These are phyloP conservation scores for Fusarium sp. DNA, from an alignment of 2,329 filamentous ascomycete species.

Conservation along the genomic window DNA sequence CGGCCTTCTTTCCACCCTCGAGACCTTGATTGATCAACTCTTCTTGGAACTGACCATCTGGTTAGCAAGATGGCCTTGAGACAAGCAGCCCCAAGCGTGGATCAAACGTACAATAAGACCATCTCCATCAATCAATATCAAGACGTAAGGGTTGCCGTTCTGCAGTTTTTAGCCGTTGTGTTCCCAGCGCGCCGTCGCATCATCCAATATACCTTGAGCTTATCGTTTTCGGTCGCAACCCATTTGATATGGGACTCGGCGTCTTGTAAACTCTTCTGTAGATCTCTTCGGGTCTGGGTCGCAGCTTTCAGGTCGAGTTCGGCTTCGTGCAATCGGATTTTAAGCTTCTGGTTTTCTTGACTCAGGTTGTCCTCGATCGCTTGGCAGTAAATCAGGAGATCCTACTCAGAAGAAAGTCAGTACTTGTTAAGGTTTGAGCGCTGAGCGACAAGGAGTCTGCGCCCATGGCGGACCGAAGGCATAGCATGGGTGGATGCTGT, in stretches of 20 bases:
- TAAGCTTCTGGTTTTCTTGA: constrained; percentile 56
- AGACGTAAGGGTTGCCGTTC: constrained; percentile 66
- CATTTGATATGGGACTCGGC: constrained; percentile 50
- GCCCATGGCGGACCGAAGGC: constrained; percentile 13
- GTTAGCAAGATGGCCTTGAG: not conserved
- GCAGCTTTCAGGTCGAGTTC: constrained; percentile 62
- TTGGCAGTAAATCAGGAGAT: constrained; percentile 50
- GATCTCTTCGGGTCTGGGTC: constrained; percentile 57
- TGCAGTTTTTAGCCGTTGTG: constrained; percentile 44
- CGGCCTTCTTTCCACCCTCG: constrained; percentile 64
- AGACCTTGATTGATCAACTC: constrained; percentile 62
- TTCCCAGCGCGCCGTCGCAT: constrained; percentile 14
- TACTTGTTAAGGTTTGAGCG: not conserved
- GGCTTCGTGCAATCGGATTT: constrained; percentile 53
- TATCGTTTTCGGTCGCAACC: constrained; percentile 52
- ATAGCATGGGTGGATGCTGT: not conserved
- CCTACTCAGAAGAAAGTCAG: constrained; percentile 36
- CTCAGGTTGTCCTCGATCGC: constrained; percentile 54
- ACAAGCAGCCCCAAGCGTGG: not conserved
- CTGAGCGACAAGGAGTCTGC: not conserved
- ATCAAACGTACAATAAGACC: constrained; percentile 61
- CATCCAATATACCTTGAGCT: constrained; percentile 55
- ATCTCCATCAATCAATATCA: constrained; percentile 70
- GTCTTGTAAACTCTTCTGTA: constrained; percentile 59
- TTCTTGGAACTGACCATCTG: constrained; percentile 62